Base-by-base conservation (phyloP, 805 yeast species). In the Starmerella lactis-condensi region DNA sequence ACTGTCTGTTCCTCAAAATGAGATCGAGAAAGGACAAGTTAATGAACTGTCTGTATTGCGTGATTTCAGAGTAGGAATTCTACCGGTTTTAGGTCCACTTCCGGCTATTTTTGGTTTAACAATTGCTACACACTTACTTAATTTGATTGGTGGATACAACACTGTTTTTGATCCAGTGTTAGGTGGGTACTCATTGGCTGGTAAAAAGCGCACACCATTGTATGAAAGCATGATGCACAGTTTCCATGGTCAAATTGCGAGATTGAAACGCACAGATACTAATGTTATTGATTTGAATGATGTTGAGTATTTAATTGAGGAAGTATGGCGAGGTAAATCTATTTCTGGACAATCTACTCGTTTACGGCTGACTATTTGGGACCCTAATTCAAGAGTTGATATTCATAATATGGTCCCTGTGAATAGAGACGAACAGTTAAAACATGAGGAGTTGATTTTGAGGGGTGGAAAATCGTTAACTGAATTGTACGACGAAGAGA, bases 41-140 rank as follows among this genome's bases (percentile, higher is more conserved):
- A 89, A 71, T 41, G 89, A 91, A 51, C 60, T 89, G 26, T 70
- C 91, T 37, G 91, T 93, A 2, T 55, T 89, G 41, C 73, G 69
- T 45, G 82, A 81, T 55, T 89, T 89, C 60, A 65, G 99, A 44
- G 95, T 83, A 8, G 64, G 99, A 44, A 85, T 89, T 28, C 62
- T 89, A 34, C 99, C 99, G 0, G 99, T 89, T 0, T 57, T 89
- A 40, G 96, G 98, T 3, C 79, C 98, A 0, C 71, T 89, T 75
- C 99, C 99, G 1, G 95, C 89, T 7, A 75, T 85, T 55, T 89
- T 89, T 58, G 99, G 96, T 1, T 62, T 89, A 29, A 69, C 93
- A 0, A 66, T 85, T 34, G 91, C 93, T 3, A 75, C 94, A 1
- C 73, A 78, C 56, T 59, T 89, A 15, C 54, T 89, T 22, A 76